Base-by-base conservation (phyloP, 176 grass and related monocot species). In the Sorghum bicolor region DNA sequence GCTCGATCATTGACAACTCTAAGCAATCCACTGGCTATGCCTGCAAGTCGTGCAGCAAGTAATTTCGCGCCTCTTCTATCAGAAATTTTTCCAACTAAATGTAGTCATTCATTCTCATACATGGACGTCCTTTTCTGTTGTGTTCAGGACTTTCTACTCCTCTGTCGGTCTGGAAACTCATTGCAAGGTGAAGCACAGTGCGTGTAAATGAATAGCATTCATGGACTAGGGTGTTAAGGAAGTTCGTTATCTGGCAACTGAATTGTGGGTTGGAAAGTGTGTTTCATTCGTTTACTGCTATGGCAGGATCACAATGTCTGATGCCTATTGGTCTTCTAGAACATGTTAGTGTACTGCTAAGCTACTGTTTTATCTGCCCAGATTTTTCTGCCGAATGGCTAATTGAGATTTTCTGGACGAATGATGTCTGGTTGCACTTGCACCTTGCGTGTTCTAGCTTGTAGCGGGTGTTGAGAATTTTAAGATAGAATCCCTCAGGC, bases 21-120 rank as follows among this genome's bases (percentile, higher is more conserved):
- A 89, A 83, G 82, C 44, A 84, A 86, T 86, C 82, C 31, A 40
- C 71, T 67, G 88, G 90, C 61, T 87, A 89, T 14, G 2, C 82
- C 34, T 94, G 95, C 75, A 91, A 86, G 33, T 88, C 94, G 5
- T 97, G 90, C 81, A 86, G 32, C 86, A 94, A 91, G 92, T 94
- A 92, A 77, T 55, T 58, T 39, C 25, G 40, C 26, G 8, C 20
- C 22, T 9, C 3, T 57, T 76, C 8, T 12, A 24, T 64, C 60
- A 43, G 67, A 84, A 73, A 25, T 33, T 22, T 25, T 44, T 24
- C 43, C 34, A 57, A 37, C 28, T 58, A 8, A 43, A 64, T 57
- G 74, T 2, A 64, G 43, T 32, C 36, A 55, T 72, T 15, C 58
- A 62, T 62, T 62, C 61, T 64, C 12, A 64, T 26, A 64, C 61